Conservation (phyloP, 2,329 filamentous ascomycete species). For the Penicillium olsonii region DNA sequence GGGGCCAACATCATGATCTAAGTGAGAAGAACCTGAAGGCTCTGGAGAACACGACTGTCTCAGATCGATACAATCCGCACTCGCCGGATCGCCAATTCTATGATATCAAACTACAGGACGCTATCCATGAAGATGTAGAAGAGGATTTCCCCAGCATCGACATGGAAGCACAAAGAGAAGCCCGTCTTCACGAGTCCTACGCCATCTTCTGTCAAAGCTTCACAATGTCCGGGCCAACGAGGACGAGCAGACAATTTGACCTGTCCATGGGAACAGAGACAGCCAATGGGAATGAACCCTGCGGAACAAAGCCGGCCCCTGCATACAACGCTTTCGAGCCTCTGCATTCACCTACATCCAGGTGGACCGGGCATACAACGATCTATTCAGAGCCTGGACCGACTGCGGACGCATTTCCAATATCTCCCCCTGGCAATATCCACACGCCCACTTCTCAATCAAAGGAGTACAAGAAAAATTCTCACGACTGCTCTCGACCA, state of each 20-base stretch:
- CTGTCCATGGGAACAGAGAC: slow-evolving; percentile 7
- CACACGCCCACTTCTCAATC: background rate
- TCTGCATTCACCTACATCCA: background rate
- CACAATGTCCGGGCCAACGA: slow-evolving; percentile 9
- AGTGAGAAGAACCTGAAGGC: slow-evolving; percentile 16
- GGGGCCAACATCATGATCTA: background rate
- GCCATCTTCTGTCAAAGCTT: slow-evolving; percentile 17
- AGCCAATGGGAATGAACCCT: background rate
- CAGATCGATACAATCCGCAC: background rate
- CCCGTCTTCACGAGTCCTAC: slow-evolving; percentile 11
- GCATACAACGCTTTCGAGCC: background rate
- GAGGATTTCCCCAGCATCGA: background rate
- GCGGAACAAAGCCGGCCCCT: background rate
- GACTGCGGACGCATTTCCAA: background rate
- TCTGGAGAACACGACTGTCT: background rate
- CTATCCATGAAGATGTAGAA: slow-evolving; percentile 4
- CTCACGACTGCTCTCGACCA: background rate
- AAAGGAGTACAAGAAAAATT: background rate
- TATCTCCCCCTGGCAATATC: background rate
- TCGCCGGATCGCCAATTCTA: background rate
- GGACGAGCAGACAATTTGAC: slow-evolving; percentile 8
- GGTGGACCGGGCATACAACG: background rate
- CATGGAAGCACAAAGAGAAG: slow-evolving; percentile 4
- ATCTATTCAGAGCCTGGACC: background rate
- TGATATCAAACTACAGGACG: background rate